phyloP scores from a whole-genome alignment of 208 protist genomes.

The Acanthamoeba healyi region DNA sequence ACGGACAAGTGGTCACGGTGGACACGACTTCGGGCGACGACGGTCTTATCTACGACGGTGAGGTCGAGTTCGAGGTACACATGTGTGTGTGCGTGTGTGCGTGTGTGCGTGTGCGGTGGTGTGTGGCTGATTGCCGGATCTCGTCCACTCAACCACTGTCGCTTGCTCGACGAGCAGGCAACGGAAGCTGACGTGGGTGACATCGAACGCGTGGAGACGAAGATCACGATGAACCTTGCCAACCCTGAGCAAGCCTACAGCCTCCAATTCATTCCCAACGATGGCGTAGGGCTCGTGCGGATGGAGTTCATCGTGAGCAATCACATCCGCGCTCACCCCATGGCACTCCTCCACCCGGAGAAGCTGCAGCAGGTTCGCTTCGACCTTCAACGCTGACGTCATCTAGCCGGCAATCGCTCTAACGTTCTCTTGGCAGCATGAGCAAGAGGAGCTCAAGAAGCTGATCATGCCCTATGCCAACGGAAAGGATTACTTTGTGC shows the following conservation, averaged over 20 bases:
- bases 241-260: slow-evolving; percentile 73
- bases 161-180: neutral
- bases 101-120: neutral
- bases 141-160: too few relatives aligned
- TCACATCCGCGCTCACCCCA: slow-evolving; percentile 73
- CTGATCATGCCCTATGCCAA: slow-evolving; percentile 50
- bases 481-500: slow-evolving; percentile 47
- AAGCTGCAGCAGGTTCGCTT: slow-evolving; percentile 69
- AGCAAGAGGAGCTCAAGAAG: slow-evolving; percentile 47
- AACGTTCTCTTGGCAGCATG: too few relatives aligned
- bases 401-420: too few relatives aligned
- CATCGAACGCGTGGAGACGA: slow-evolving; percentile 27
- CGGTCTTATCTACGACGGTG: slow-evolving; percentile 54
- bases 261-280: slow-evolving; percentile 59
- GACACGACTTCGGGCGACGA: slow-evolving; percentile 27
- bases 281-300: slow-evolving; percentile 77
- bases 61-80: slow-evolving; percentile 40
- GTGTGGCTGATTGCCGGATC: too few relatives aligned
- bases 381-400: too few relatives aligned
- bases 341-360: slow-evolving; percentile 73
- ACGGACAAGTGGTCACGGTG: slow-evolving; percentile 63
- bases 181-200: slow-evolving; percentile 41
- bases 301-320: slow-evolving; percentile 81
- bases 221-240: slow-evolving; percentile 77
- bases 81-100: too few relatives aligned